Evolutionary conservation across 805 yeast species (phyloP).

Genomic region (Candida bentonensis): DNA sequence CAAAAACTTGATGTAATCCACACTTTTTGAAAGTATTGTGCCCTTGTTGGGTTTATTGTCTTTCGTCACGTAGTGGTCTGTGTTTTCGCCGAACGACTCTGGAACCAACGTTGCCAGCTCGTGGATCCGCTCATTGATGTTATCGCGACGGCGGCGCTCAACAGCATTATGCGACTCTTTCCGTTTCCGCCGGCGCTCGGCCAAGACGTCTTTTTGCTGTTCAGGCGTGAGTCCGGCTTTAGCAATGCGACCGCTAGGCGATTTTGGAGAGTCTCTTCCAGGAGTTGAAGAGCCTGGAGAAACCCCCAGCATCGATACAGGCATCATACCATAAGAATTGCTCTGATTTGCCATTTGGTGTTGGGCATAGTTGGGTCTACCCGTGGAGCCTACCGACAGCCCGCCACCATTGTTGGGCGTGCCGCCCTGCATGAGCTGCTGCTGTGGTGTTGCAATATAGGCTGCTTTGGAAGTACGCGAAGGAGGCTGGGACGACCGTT

Average conservation of each 20-base stretch:
- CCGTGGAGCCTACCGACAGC: neutral
- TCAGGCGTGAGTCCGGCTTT: slow-evolving; percentile 5
- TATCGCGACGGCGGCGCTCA: slow-evolving; percentile 80
- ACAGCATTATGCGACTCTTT: slow-evolving; percentile 90
- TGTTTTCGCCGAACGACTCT: slow-evolving; percentile 20
- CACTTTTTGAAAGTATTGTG: slow-evolving; percentile 60
- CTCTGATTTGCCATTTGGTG: neutral
- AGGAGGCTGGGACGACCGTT: neutral
- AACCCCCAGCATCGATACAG: neutral
- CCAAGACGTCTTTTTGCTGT: slow-evolving; percentile 30
- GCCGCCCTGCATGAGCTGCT: slow-evolving; percentile 1
- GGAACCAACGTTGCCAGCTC: slow-evolving; percentile 76
- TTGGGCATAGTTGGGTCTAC: neutral
- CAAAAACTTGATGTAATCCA: slow-evolving; percentile 61
- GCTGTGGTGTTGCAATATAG: neutral
- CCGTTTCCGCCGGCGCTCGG: slow-evolving; percentile 60
- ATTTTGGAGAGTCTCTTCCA: neutral
- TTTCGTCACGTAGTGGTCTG: neutral
- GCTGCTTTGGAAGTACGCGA: neutral
- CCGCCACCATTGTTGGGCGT: neutral
- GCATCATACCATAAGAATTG: neutral
- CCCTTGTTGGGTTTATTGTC: slow-evolving; percentile 66
- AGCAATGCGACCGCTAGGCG: slow-evolving; percentile 7
- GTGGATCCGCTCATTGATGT: slow-evolving; percentile 77
- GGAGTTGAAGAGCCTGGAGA: neutral